Conservation (phyloP, 78 protist species). For the Dictyostelium capitatum region DNA sequence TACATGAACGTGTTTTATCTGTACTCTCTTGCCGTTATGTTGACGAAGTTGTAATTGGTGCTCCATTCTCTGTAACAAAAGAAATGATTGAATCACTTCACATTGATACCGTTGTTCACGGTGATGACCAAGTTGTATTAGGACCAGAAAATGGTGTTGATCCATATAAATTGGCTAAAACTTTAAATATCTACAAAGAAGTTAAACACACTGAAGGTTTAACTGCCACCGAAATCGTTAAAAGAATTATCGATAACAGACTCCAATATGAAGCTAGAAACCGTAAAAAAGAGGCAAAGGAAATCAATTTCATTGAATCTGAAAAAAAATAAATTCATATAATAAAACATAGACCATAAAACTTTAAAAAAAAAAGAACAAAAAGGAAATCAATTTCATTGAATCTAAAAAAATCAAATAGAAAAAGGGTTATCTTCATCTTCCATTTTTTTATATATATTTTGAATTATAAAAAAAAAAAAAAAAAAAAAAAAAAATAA, state of each 20-base stretch:
- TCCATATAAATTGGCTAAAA: slow-evolving; percentile 79
- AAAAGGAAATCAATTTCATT: slow-evolving; percentile 68
- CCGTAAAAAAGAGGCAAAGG: slow-evolving; percentile 82
- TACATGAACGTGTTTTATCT: slow-evolving; percentile 94
- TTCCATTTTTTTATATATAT: no score
- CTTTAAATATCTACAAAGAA: slow-evolving; percentile 79
- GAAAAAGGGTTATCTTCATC: no score
- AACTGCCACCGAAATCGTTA: slow-evolving; percentile 69
- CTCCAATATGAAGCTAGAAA: slow-evolving; percentile 82
- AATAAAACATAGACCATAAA: neutral
- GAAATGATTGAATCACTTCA: slow-evolving; percentile 87
- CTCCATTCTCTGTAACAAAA: slow-evolving; percentile 87
- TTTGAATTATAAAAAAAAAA: no score
- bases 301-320: slow-evolving; percentile 46
- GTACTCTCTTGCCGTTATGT: slow-evolving; percentile 94
- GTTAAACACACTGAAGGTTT: slow-evolving; percentile 74
- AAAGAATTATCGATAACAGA: slow-evolving; percentile 80
- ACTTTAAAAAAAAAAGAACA: no score
- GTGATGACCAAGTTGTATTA: slow-evolving; percentile 77
- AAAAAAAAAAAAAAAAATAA: no score
- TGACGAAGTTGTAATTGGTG: slow-evolving; percentile 96
- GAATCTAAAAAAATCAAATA: slow-evolving; percentile 11
- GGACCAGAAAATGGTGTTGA: slow-evolving; percentile 40
- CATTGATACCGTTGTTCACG: slow-evolving; percentile 89
- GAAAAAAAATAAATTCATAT: neutral